phyloP scores from a whole-genome alignment of 805 yeast genomes.

The Candida parachauliodes region DNA sequence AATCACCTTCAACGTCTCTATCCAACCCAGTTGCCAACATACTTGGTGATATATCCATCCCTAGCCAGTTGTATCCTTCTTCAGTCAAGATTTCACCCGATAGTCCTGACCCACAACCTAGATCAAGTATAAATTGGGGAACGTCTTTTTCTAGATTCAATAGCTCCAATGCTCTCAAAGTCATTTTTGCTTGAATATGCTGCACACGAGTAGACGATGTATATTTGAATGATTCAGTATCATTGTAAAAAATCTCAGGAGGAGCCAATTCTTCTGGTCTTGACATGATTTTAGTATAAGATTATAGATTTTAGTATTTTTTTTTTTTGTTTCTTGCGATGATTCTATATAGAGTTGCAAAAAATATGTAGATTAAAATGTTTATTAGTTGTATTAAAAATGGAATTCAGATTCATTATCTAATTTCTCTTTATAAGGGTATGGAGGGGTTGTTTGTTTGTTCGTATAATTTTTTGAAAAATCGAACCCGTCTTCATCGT shows the following conservation, averaged over 20 bases:
- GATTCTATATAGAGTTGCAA: not conserved
- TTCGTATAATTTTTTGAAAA: slow-evolving; percentile 10
- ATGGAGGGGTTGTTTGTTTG: slow-evolving; percentile 2
- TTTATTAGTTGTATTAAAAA: slow-evolving; percentile 12
- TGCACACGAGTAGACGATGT: slow-evolving; percentile 95
- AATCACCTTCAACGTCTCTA: slow-evolving; percentile 89
- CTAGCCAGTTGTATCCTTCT: slow-evolving; percentile 93
- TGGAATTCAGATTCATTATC: slow-evolving; percentile 22
- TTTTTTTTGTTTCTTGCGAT: slow-evolving; percentile 1
- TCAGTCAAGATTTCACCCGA: slow-evolving; percentile 92
- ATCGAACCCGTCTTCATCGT: slow-evolving; percentile 14
- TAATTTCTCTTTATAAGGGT: slow-evolving; percentile 11
- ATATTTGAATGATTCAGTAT: slow-evolving; percentile 82
- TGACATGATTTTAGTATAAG: slow-evolving; percentile 53
- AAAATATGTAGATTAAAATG: not conserved
- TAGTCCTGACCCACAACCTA: slow-evolving; percentile 97
- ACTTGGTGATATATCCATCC: slow-evolving; percentile 93
- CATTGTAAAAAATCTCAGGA: slow-evolving; percentile 93
- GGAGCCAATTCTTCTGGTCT: slow-evolving; percentile 97
- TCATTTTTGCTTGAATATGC: slow-evolving; percentile 97
- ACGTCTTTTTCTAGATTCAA: slow-evolving; percentile 62
- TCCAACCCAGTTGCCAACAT: slow-evolving; percentile 95
- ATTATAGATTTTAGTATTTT: not conserved
- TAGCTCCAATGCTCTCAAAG: slow-evolving; percentile 85
- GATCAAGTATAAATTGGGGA: slow-evolving; percentile 73